A percentile compares a stretch with the other conserved stretches of the same genome.
Evolutionary conservation across 2,329 filamentous ascomycete species (phyloP).

Genomic region (Calonectria pseudoturangicola): DNA sequence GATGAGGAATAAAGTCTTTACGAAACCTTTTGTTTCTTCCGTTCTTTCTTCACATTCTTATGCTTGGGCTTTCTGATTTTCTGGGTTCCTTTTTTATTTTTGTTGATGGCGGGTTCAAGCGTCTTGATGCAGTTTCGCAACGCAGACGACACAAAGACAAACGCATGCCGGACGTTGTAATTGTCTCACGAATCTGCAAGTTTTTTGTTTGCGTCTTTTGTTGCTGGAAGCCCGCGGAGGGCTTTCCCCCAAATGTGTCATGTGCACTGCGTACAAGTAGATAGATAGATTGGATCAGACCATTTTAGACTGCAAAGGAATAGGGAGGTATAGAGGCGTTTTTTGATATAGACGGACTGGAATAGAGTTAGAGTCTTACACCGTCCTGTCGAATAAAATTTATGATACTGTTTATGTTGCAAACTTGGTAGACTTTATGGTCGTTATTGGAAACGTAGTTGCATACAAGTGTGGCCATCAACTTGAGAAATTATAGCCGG

Average conservation of each 20-base stretch:
- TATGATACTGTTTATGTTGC: background rate
- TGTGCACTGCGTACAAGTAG: conserved; percentile 40
- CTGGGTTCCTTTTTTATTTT: conserved; percentile 22
- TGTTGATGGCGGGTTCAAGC: conserved; percentile 28
- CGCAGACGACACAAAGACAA: conserved; percentile 27
- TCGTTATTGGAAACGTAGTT: too few species aligned
- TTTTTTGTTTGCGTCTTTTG: conserved; percentile 24
- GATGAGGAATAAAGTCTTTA: conserved; percentile 75
- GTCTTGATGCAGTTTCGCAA: conserved; percentile 30
- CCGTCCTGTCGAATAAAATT: background rate
- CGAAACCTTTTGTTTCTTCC: conserved; percentile 25
- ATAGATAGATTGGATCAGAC: conserved; percentile 47
- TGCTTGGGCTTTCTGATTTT: conserved; percentile 15
- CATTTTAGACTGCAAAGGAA: conserved; percentile 36
- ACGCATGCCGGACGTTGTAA: conserved; percentile 14
- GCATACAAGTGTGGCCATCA: too few species aligned
- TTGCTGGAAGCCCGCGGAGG: background rate
- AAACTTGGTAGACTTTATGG: too few species aligned
- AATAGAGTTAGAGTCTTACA: conserved; percentile 46
- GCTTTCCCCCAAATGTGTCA: conserved; percentile 20
- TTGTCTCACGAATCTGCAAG: conserved; percentile 27
- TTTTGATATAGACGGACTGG: conserved; percentile 52
- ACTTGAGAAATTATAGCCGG: too few species aligned
- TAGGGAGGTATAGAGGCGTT: conserved; percentile 51
- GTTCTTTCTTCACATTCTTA: conserved; percentile 18